A percentile compares a stretch with the other conserved stretches of the same genome.
phyloP scores from a whole-genome alignment of 2,329 filamentous ascomycete species.

The Cyphellophora europaea region DNA sequence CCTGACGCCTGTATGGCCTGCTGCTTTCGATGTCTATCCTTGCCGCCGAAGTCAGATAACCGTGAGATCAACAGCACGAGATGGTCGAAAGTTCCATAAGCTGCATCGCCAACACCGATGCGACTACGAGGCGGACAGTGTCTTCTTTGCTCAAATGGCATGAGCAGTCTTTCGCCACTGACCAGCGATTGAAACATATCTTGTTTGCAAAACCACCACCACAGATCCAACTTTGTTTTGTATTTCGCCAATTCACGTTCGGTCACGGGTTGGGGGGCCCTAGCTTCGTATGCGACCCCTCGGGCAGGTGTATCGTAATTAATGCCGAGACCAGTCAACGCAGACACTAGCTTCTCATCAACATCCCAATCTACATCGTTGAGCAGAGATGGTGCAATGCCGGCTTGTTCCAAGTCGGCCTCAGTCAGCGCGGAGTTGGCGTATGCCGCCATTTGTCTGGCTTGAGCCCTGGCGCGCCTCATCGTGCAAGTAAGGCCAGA shows the following conservation, averaged over 20 bases:
- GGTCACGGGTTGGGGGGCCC: constrained; percentile 37
- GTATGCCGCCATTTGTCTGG: constrained; percentile 24
- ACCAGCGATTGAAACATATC: constrained; percentile 86
- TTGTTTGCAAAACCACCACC: constrained; percentile 95
- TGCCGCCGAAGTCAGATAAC: constrained; percentile 66
- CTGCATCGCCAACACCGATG: constrained; percentile 64
- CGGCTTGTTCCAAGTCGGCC: constrained; percentile 19
- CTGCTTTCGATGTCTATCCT: constrained; percentile 70
- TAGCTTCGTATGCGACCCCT: constrained; percentile 28
- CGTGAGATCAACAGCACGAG: constrained; percentile 73
- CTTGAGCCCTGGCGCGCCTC: constrained; percentile 51
- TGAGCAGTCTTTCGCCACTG: constrained; percentile 76
- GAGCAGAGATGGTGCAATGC: constrained; percentile 32
- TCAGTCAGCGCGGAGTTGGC: constrained; percentile 6
- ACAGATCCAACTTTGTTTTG: constrained; percentile 74
- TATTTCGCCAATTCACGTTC: constrained; percentile 65
- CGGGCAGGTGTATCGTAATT: constrained; percentile 42
- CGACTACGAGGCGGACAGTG: constrained; percentile 79
- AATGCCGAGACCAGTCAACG: constrained; percentile 47
- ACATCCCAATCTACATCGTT: constrained; percentile 37
- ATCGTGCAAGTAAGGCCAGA: constrained; percentile 62
- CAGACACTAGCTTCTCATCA: constrained; percentile 49
- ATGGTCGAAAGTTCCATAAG: constrained; percentile 85
- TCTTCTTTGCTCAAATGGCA: constrained; percentile 73
- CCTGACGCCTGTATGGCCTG: constrained; percentile 53